Evolutionary conservation across 495 filamentous ascomycete genomes (phyloP), one percentile per base, ranked within the genome.

Genomic region (Penicillium steckii): DNA sequence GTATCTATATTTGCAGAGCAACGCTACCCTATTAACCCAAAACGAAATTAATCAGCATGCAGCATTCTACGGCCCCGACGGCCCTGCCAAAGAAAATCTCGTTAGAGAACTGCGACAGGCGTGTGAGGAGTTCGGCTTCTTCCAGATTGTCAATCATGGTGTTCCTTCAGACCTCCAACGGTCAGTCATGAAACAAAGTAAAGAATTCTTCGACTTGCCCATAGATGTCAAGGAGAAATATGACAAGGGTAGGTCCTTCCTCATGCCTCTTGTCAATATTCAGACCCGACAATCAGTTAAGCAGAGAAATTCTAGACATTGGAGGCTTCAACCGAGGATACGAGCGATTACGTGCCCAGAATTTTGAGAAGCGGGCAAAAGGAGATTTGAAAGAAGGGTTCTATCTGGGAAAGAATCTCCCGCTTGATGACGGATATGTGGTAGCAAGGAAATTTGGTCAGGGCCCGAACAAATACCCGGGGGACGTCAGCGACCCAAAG

Each of bases 131-230:
- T 87, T 94, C 24, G 91, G 91, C 3, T 95, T 95, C 61, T 70
- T 95, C 42, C 95, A 95, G 59, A 77, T 95, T 44, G 83, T 83
- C 56, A 90, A 95, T 60, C 86, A 89, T 15, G 87, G 86, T 7
- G 83, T 95, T 35, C 74, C 85, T 25, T 74, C 84, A n/a, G 72
- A 78, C 44, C 68, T 93, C 30, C 83, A 87, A 57, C 56, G 79
- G 21, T 68, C 81, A 47, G 86, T 94, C 8, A 80, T 90, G 44
- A 54, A 73, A 18, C 80, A 91, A 57, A 83, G 83, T 8, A 80
- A 80, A 46, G 78, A 74, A 6, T 90, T 96, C 64, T 95, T 95
- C 65, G 80, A 86, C 51, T 80, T 95, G 43, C 85, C 88, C 19
- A 53, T 72, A 44, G 84, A 89, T 48, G 85, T 56, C 7, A 73